Conservation (phyloP, 176 grass and related monocot genomes). For the Eragrostis nindensis region DNA sequence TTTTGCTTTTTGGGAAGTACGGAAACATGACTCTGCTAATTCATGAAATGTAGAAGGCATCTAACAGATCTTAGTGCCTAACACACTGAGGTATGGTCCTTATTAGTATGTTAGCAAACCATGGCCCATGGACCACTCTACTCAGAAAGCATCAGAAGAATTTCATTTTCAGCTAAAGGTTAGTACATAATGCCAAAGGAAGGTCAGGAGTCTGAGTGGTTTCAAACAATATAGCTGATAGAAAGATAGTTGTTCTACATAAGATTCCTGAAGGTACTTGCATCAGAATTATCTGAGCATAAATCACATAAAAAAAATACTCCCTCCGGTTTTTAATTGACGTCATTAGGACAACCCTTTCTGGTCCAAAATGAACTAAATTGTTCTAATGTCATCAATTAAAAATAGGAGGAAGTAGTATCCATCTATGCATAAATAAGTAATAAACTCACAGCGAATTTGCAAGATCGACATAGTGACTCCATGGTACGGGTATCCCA, state of each 20-base stretch:
- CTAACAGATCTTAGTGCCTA: not conserved
- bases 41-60: not conserved
- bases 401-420: too few relatives aligned
- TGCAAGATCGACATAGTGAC: constrained; percentile 89
- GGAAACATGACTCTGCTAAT: constrained; percentile 11
- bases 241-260: constrained; percentile 17
- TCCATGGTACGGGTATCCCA: constrained; percentile 99
- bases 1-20: constrained; percentile 10
- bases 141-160: not conserved
- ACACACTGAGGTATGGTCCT: not conserved
- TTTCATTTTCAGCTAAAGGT: constrained; percentile 5
- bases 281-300: constrained; percentile 23
- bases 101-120: not conserved
- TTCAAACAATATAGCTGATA: not conserved
- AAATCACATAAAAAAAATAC: constrained; percentile 34
- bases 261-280: constrained; percentile 13
- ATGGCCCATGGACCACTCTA: constrained; percentile 1
- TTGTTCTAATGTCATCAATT: too few relatives aligned
- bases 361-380: too few relatives aligned
- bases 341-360: too few relatives aligned
- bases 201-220: not conserved
- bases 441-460: constrained; percentile 90
- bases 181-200: not conserved
- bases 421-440: constrained; percentile 17
- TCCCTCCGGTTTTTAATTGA: too few relatives aligned